Percentiles rank a stretch among this genome's conserved stretches.
Conservation (phyloP, 2,329 filamentous ascomycete species). For the Arthrobotrys conoides region DNA sequence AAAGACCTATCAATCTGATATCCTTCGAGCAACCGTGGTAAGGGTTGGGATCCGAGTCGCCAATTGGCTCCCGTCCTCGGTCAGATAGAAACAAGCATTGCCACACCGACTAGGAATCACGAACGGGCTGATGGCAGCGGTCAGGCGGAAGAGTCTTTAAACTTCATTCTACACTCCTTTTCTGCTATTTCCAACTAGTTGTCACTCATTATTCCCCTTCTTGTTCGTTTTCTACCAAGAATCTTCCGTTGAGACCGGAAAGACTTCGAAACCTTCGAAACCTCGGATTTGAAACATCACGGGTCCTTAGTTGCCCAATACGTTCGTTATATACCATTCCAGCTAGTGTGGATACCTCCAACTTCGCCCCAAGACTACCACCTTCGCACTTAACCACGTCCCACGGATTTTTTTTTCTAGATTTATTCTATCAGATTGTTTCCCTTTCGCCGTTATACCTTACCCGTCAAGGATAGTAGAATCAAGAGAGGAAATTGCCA, state of each 20-base stretch:
- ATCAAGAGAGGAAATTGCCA: constrained; percentile 47
- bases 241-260: constrained; percentile 31
- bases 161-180: constrained; percentile 32
- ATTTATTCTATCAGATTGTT: constrained; percentile 38
- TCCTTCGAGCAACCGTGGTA: constrained; percentile 36
- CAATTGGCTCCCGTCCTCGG: constrained; percentile 37
- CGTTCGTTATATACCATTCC: constrained; percentile 49
- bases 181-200: constrained; percentile 55
- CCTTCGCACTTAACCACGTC: constrained; percentile 26
- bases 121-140: constrained; percentile 50
- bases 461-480: constrained; percentile 39
- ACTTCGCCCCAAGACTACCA: constrained; percentile 29
- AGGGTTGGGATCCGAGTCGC: constrained; percentile 28
- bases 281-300: constrained; percentile 49
- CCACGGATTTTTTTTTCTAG: constrained; percentile 28
- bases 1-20: constrained; percentile 28
- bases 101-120: constrained; percentile 39
- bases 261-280: constrained; percentile 46
- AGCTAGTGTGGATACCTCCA: constrained; percentile 28
- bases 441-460: constrained; percentile 21
- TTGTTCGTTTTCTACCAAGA: constrained; percentile 38
- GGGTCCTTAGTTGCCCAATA: constrained; percentile 53
- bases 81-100: constrained; percentile 24
- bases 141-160: constrained; percentile 40
- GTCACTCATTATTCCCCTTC: constrained; percentile 44